Percentiles rank a stretch among this genome's conserved stretches.
These are phyloP conservation scores for Ormosia semicastrata DNA, from an alignment of 306 rosid species.

Conservation along the genomic window DNA sequence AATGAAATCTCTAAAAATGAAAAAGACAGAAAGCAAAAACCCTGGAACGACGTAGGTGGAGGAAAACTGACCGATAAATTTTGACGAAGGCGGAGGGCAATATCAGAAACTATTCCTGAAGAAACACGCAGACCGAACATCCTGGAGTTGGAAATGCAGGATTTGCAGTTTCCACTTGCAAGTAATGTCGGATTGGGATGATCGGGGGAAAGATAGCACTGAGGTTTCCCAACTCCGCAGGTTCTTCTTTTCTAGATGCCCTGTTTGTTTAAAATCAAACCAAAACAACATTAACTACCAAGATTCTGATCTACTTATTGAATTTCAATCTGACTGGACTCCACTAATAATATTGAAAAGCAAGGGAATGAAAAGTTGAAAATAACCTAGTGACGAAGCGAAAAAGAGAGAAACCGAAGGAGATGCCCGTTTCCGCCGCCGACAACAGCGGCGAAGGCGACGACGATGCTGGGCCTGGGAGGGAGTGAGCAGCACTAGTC, in stretches of 20 bases:
- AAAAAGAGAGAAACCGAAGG: neutral
- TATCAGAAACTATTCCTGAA: constrained; percentile 21
- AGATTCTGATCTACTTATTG: neutral
- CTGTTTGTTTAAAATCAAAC: too few species aligned
- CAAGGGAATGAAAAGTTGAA: neutral
- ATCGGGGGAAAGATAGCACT: too few species aligned
- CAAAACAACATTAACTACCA: neutral
- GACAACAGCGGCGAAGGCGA: neutral
- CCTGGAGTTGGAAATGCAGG: neutral
- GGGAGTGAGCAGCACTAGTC: constrained; percentile 2
- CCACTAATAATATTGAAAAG: neutral
- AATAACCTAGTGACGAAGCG: neutral
- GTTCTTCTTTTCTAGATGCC: too few species aligned
- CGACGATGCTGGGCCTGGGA: neutral
- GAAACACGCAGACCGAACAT: constrained; percentile 25
- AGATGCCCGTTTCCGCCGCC: constrained; percentile 18
- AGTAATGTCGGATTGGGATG: neutral
- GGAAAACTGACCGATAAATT: constrained; percentile 40
- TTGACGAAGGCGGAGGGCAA: constrained; percentile 43
- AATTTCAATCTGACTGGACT: neutral
- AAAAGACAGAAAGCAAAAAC: neutral
- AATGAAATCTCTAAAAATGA: neutral
- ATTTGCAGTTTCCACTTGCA: neutral
- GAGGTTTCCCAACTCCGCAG: too few species aligned
- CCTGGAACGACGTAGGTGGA: neutral